Percentiles rank a stretch among this genome's conserved stretches.
Evolutionary conservation across 2,329 filamentous ascomycete species (phyloP).

Genomic region (Biscogniauxia sp.): DNA sequence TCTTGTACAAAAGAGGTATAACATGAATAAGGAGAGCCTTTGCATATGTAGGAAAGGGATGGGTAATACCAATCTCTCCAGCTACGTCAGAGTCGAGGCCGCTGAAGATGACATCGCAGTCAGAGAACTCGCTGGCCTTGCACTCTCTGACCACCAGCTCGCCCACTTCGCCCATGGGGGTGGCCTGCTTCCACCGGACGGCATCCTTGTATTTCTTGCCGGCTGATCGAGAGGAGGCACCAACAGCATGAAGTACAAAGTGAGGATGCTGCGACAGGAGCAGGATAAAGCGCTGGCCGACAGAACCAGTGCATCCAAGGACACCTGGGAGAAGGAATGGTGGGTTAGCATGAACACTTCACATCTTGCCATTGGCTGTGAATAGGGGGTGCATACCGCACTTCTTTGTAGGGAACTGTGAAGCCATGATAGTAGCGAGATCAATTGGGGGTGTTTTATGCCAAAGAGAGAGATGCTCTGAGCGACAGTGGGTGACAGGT

Average conservation of each 20-base stretch:
- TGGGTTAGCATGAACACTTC: constrained; percentile 7
- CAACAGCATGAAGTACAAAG: constrained; percentile 83
- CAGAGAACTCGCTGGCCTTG: constrained; percentile 74
- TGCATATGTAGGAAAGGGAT: too few relatives aligned
- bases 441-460: constrained; percentile 4
- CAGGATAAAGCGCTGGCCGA: constrained; percentile 93
- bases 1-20: not conserved
- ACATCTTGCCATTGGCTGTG: not conserved
- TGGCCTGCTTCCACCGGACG: constrained; percentile 89
- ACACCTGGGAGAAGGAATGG: constrained; percentile 48
- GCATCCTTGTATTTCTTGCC: constrained; percentile 95
- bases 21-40: too few relatives aligned
- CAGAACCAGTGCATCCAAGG: constrained; percentile 87
- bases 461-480: not conserved
- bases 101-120: constrained; percentile 92
- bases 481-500: not conserved
- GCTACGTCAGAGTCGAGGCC: constrained; percentile 92
- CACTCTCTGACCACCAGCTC: constrained; percentile 85
- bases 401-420: constrained; percentile 55
- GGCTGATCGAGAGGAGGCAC: constrained; percentile 83
- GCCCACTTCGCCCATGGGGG: constrained; percentile 75
- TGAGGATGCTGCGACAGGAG: constrained; percentile 84
- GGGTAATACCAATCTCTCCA: constrained; percentile 72
- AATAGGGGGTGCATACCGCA: constrained; percentile 45
- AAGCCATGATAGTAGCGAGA: constrained; percentile 20